These are phyloP conservation scores for Trametes pubescens DNA, from an alignment of 1,284 basidiomycete genomes.

Conservation along the genomic window DNA sequence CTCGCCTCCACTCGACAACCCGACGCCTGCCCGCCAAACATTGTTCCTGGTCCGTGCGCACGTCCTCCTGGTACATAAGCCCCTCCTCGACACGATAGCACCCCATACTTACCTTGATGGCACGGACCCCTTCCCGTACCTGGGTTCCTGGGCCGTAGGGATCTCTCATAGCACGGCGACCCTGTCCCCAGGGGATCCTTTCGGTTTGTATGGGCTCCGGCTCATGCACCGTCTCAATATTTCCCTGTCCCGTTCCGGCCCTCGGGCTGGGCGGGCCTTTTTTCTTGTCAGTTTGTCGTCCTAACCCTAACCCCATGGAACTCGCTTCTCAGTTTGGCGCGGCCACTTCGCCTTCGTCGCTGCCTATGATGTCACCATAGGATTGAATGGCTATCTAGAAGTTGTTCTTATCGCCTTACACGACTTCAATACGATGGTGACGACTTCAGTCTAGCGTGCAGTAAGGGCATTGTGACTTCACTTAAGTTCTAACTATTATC, in stretches of 20 bases:
- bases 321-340: too few relatives aligned
- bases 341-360: too few relatives aligned
- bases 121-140: conserved; percentile 42
- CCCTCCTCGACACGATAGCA: conserved; percentile 11
- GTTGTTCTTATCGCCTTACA: too few relatives aligned
- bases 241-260: conserved; percentile 69
- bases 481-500: too few relatives aligned
- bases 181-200: conserved; percentile 58
- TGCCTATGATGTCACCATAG: too few relatives aligned
- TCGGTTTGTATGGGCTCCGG: conserved; percentile 71
- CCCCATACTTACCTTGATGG: conserved; percentile 47
- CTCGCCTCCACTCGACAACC: not conserved
- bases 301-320: conserved; percentile 29
- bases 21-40: not conserved
- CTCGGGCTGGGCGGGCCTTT: conserved; percentile 48
- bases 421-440: too few relatives aligned
- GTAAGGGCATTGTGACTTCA: too few relatives aligned
- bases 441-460: too few relatives aligned
- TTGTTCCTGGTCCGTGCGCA: conserved; percentile 34
- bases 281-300: conserved; percentile 22
- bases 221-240: conserved; percentile 76
- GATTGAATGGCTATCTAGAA: too few relatives aligned
- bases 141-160: conserved; percentile 53
- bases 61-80: conserved; percentile 16
- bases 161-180: conserved; percentile 75